A percentile compares a stretch with the other conserved stretches of the same genome.
phyloP scores from a whole-genome alignment of 1,139 yeast genomes.

The Debaryomyces sp. region DNA sequence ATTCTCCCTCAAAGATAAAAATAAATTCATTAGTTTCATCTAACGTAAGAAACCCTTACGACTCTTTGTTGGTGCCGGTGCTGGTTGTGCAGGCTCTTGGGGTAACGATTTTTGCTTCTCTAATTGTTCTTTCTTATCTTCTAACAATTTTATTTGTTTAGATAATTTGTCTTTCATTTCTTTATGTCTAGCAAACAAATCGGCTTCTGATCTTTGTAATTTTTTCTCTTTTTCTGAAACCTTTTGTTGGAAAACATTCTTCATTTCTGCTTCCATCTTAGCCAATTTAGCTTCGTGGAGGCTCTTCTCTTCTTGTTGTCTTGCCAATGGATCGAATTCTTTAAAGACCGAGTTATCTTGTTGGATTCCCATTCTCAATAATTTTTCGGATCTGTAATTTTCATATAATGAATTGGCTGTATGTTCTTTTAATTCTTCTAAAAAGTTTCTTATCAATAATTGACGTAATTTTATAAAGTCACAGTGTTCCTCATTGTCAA shows the following conservation, averaged over 20 bases:
- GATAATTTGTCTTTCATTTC: conserved; percentile 95
- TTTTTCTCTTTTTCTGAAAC: conserved; percentile 97
- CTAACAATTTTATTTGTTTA: conserved; percentile 85
- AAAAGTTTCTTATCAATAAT: conserved; percentile 81
- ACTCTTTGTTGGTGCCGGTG: conserved; percentile 49
- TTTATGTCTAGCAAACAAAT: conserved; percentile 90
- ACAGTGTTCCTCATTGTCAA: conserved; percentile 91
- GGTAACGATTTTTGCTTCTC: conserved; percentile 68
- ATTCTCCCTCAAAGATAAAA: neutral
- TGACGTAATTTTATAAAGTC: conserved; percentile 93
- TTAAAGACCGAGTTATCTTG: conserved; percentile 92
- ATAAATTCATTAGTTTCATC: conserved; percentile 2
- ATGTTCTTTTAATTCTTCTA: conserved; percentile 92
- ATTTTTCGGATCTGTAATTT: conserved; percentile 84
- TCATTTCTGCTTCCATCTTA: conserved; percentile 96
- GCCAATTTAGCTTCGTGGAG: conserved; percentile 92
- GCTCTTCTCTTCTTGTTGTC: conserved; percentile 92
- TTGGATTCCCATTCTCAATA: conserved; percentile 79
- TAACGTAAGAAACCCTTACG: conserved; percentile 60
- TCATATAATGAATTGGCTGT: conserved; percentile 82
- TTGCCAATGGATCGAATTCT: conserved; percentile 90
- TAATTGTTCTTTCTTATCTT: conserved; percentile 84
- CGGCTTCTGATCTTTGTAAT: conserved; percentile 96
- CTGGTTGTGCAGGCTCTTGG: conserved; percentile 47
- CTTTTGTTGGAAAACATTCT: conserved; percentile 93